Evolutionary conservation across 306 rosid species (phyloP).

Genomic region (Pueraria montana): DNA sequence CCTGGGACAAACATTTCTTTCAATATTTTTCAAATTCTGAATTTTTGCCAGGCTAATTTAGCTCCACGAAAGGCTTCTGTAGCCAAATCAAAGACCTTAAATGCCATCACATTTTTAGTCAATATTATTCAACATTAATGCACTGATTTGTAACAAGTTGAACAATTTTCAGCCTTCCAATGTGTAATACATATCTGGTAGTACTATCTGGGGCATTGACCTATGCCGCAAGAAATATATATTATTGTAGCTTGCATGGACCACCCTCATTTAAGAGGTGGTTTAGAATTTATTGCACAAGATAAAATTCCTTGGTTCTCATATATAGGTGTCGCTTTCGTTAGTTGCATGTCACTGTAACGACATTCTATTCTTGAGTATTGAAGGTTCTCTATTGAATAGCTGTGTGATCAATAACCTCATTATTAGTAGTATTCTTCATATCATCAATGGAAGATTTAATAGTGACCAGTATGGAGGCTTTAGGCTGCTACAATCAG

Average conservation of each 20-base stretch:
- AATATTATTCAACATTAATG: conserved; percentile 10
- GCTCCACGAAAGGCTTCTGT: conserved; percentile 38
- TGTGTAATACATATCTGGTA: not conserved
- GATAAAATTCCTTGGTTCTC: conserved; percentile 48
- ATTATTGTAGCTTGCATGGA: conserved; percentile 49
- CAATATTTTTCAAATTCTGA: not conserved
- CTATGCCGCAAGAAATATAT: conserved; percentile 18
- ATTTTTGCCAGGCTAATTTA: conserved; percentile 24
- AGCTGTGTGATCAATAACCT: conserved; percentile 40
- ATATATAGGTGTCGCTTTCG: conserved; percentile 32
- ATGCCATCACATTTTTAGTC: conserved; percentile 7
- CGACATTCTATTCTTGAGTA: conserved; percentile 60
- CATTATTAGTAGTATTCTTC: conserved; percentile 17
- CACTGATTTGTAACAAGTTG: not conserved
- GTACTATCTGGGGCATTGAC: conserved; percentile 27
- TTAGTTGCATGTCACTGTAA: conserved; percentile 52
- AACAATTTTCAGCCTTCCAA: conserved; percentile 23
- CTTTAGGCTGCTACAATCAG: not conserved
- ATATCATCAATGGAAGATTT: conserved; percentile 20
- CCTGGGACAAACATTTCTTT: not conserved
- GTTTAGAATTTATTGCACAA: conserved; percentile 54
- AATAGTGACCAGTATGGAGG: not conserved
- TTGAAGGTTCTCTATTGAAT: conserved; percentile 39
- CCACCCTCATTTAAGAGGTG: conserved; percentile 59
- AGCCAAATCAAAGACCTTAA: conserved; percentile 29